A percentile compares a stretch with the other conserved stretches of the same genome.
These are phyloP conservation scores for Mycena chlorophos DNA, from an alignment of 768 basidiomycete species.

Conservation along the genomic window DNA sequence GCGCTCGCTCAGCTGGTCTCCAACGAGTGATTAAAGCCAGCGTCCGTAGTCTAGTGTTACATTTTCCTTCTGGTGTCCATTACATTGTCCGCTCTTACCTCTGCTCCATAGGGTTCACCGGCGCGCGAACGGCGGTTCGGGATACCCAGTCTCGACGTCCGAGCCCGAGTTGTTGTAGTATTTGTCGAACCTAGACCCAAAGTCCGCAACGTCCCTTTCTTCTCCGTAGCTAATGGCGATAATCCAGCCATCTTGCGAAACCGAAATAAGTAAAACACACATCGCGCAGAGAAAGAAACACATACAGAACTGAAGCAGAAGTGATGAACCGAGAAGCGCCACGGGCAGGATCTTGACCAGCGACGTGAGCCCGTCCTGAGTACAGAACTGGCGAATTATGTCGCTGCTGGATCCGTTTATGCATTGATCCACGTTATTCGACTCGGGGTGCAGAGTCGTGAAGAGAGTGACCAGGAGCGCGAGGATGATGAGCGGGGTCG, in stretches of 20 bases:
- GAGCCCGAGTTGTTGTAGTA: neutral
- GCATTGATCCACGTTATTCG: conserved; percentile 11
- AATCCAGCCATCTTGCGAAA: conserved; percentile 17
- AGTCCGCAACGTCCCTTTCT: conserved; percentile 10
- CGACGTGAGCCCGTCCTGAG: conserved; percentile 5
- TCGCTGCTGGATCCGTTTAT: conserved; percentile 13
- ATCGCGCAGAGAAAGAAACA: neutral
- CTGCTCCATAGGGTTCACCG: neutral
- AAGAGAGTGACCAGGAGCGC: conserved; percentile 15
- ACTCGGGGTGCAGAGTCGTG: conserved; percentile 6
- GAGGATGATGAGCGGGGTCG: conserved; percentile 14
- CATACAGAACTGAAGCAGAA: conserved; percentile 21
- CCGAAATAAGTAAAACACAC: neutral
- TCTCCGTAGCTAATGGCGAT: conserved; percentile 22
- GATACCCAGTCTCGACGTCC: conserved; percentile 5
- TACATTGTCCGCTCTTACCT: neutral
- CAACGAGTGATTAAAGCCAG: neutral
- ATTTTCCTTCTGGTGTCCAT: neutral
- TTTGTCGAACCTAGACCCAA: neutral
- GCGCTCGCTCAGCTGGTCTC: neutral
- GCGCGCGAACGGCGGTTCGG: conserved; percentile 13
- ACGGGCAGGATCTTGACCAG: conserved; percentile 21
- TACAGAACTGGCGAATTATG: conserved; percentile 24
- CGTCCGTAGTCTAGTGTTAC: neutral
- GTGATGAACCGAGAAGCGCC: conserved; percentile 10